phyloP scores from a whole-genome alignment of 78 protist species.

The Dictyostelium intermedium region DNA sequence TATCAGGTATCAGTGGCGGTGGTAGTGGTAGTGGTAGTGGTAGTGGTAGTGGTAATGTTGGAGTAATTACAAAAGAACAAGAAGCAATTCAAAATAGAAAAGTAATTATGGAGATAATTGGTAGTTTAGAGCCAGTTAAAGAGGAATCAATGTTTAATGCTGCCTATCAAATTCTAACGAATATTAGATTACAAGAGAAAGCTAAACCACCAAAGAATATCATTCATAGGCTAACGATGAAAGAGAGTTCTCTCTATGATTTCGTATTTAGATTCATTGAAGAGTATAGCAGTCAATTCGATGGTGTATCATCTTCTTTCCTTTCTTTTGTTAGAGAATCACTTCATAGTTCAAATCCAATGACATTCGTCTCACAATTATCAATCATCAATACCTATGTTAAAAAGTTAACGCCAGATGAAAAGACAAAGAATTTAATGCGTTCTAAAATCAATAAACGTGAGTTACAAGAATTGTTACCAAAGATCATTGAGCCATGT shows the following conservation, averaged over 20 bases:
- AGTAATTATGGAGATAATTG: conserved; percentile 58
- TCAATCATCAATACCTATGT: conserved; percentile 43
- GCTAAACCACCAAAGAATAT: conserved; percentile 19
- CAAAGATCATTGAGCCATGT: conserved; percentile 76
- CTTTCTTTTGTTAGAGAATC: conserved; percentile 30
- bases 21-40: not conserved
- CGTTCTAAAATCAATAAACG: conserved; percentile 27
- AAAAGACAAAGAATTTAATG: conserved; percentile 32
- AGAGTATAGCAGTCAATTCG: conserved; percentile 21
- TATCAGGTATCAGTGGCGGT: not conserved
- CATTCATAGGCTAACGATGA: conserved; percentile 39
- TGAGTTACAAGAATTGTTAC: conserved; percentile 72
- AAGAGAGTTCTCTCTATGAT: conserved; percentile 61
- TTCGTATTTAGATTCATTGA: conserved; percentile 41
- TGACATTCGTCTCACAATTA: conserved; percentile 58
- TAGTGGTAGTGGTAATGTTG: not conserved
- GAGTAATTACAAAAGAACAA: not conserved
- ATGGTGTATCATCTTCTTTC: conserved; percentile 42
- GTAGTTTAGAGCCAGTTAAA: conserved; percentile 56
- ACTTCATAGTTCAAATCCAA: conserved; percentile 46
- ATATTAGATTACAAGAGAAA: conserved; percentile 32
- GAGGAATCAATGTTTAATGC: conserved; percentile 48
- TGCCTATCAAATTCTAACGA: conserved; percentile 7
- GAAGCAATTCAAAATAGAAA: conserved; percentile 10
- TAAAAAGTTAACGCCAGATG: conserved; percentile 12